Evolutionary conservation across 2,329 filamentous ascomycete genomes (phyloP), one percentile per base, ranked within the genome.

Genomic region (Talaromyces sp.): DNA sequence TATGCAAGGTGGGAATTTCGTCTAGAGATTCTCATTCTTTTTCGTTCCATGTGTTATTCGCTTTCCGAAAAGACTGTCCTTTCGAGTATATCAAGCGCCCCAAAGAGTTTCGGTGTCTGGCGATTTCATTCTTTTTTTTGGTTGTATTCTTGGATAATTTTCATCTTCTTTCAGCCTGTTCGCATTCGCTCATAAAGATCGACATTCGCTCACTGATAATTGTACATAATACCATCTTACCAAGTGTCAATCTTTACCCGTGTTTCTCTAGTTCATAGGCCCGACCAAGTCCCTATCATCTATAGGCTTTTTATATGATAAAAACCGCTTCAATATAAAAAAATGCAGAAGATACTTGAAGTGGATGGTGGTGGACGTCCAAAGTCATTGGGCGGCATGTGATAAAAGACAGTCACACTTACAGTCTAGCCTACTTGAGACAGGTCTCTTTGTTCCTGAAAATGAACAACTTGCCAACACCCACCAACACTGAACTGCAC

Each of bases 151-250:
- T 52, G 10, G 31, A 27, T 50, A 43, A 24, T 41, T 19, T 27
- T 8, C 11, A 13, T 50, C 31, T 52, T 37, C 43, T 33, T 47
- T 50, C 33, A 52, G 3, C n/a, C 27, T 33, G 14, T 56, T 37
- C 14, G 50, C 33, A 22, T 37, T 56, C 27, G 62, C 24, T 63
- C 19, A 39, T 37, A 22, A 50, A 50, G 47, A 37, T 31, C 31
- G 24, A 43, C 47, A 54, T 24, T 60, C 63, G 49, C 56, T 65
- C 47, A 57, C 63, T 61, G 33, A 61, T 65, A 60, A 65, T 47
- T 65, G 63, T 65, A 65, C 63, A 65, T 65, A 65, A 65, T 65
- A 59, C 39, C 19, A 37, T 3, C 31, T 54, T 7, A 45, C 22
- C 56, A 59, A 33, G 24, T 33, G 49, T 52, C 56, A 11, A 24